Base-by-base conservation (phyloP, 1,139 yeast species). In the Tardiomyces blankii region DNA sequence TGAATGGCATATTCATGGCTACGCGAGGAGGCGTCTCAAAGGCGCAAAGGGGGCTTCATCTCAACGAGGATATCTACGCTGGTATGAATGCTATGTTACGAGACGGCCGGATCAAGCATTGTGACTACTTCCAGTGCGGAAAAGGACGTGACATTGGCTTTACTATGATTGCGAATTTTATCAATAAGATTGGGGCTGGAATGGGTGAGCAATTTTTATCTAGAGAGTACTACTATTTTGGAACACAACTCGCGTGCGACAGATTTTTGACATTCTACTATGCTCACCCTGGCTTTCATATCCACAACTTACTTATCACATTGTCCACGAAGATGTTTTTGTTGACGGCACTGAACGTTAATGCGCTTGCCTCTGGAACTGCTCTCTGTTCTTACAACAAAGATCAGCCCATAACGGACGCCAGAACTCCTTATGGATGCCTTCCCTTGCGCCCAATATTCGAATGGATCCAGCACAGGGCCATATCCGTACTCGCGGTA, bases 131-230 rank as follows among this genome's bases (percentile, higher is more conserved):
- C 56, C 96, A 87, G 58, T 87, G 96, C 65, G 96, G 96, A 0
- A 87, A 87, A 61, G 96, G 96, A 0, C 69, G 96, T 50, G 96
- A 87, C 64, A 68, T 87, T 38, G 96, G 96, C 0, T 87, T 87
- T 62, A 81, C 84, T 0, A 82, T 95, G 0, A 85, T 87, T 44
- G 68, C 86, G 50, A 86, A 85, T 56, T 87, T 87, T 60, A 86
- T 94, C 0, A 79, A 91, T 0, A 87, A 87, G 59, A 86, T 87
- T 57, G 96, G 96, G 0, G 89, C 95, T 39, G 96, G 96, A 1
- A 87, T 87, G 96, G 96, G 95, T 0, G 96, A 87, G 58, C 96
- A 87, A 56, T 72, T 85, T 59, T 64, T 87, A n/a, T 85, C 95
- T 4, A 68, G 96, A 52, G 96, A 87, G 57, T 85, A 87, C 58